Evolutionary conservation across 2,329 filamentous ascomycete species (phyloP).

Genomic region (Chrysoporthe deuterocubensis): DNA sequence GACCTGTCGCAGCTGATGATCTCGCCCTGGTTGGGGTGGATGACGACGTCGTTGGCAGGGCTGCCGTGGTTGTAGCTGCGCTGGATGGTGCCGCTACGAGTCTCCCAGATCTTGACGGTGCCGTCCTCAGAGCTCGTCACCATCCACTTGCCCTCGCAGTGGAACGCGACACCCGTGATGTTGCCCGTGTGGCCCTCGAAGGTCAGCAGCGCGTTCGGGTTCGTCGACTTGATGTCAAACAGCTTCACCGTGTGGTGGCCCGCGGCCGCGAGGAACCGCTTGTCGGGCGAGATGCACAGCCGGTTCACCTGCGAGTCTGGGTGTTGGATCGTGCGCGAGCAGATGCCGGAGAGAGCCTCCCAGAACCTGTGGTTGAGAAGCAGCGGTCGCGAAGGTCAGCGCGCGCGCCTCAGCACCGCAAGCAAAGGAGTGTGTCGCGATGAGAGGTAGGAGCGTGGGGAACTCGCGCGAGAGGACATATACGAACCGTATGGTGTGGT

Average conservation of each 20-base stretch:
- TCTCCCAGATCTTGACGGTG: conserved; percentile 97
- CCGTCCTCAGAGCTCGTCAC: conserved; percentile 97
- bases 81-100: conserved; percentile 81
- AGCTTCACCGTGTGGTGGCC: conserved; percentile 87
- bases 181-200: conserved; percentile 97
- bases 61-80: conserved; percentile 89
- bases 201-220: conserved; percentile 87
- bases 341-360: conserved; percentile 97
- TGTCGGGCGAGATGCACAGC: conserved; percentile 97
- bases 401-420: neutral
- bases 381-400: conserved; percentile 28
- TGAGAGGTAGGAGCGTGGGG: neutral
- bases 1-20: conserved; percentile 94
- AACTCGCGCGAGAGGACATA: neutral
- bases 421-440: neutral
- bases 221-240: conserved; percentile 98
- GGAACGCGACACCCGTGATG: conserved; percentile 94
- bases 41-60: conserved; percentile 97
- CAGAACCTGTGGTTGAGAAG: conserved; percentile 71
- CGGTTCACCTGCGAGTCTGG: conserved; percentile 98
- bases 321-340: conserved; percentile 96
- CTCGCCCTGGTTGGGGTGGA: conserved; percentile 98
- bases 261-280: conserved; percentile 88
- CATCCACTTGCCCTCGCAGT: conserved; percentile 99
- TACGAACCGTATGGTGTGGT: conserved; percentile 63